phyloP scores from a whole-genome alignment of 148 eudicot genomes.

The Nepenthes mirabilis region DNA sequence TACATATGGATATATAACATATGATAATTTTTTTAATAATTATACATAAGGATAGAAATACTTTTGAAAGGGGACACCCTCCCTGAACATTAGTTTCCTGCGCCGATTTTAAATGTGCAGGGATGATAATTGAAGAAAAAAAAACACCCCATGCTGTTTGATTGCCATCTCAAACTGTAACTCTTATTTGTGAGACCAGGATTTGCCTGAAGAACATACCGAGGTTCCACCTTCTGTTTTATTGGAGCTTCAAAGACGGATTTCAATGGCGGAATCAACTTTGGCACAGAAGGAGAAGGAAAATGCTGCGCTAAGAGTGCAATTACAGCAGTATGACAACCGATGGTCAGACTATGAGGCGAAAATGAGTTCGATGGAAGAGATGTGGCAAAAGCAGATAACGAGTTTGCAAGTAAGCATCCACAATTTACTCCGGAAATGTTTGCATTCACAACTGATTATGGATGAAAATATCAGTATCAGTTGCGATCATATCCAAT shows the following conservation, averaged over 20 bases:
- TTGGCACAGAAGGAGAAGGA: conserved; percentile 60
- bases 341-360: conserved; percentile 63
- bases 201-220: not conserved
- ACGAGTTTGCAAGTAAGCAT: conserved; percentile 63
- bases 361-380: conserved; percentile 81
- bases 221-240: conserved; percentile 22
- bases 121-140: no score
- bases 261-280: conserved; percentile 42
- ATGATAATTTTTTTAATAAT: no score
- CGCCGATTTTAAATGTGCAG: no score
- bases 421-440: not conserved
- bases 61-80: no score
- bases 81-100: no score
- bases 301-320: conserved; percentile 48
- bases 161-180: no score
- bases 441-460: not conserved
- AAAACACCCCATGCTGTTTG: no score
- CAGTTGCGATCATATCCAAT: not conserved
- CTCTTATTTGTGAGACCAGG: not conserved
- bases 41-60: no score
- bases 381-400: conserved; percentile 82
- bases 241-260: conserved; percentile 28
- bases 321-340: conserved; percentile 44
- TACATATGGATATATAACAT: no score
- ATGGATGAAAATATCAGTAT: not conserved